These are phyloP conservation scores for Canavalia gladiata DNA, from an alignment of 306 rosid genomes.

Conservation along the genomic window DNA sequence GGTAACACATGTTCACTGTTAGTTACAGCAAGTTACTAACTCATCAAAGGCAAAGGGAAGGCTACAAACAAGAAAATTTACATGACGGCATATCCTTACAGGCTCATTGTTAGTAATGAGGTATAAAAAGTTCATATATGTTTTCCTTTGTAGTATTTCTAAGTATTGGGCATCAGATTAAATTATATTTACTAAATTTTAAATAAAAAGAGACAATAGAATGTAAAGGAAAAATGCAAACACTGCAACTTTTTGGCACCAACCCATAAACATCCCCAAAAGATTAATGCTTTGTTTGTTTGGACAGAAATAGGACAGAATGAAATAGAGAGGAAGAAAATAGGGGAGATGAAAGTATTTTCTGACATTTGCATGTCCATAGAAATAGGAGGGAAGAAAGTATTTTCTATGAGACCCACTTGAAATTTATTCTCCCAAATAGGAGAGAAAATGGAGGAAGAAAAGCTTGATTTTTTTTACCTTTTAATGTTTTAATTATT, in stretches of 20 bases:
- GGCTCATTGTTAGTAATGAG: neutral
- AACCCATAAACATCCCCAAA: constrained; percentile 24
- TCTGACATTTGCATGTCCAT: too few species aligned
- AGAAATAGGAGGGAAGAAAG: too few species aligned
- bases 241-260: neutral
- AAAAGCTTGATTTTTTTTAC: too few species aligned
- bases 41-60: constrained; percentile 29
- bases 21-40: constrained; percentile 14
- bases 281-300: neutral
- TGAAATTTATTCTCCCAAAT: too few species aligned
- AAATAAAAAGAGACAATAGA: constrained; percentile 6
- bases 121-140: neutral
- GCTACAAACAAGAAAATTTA: constrained; percentile 21
- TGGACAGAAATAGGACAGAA: too few species aligned
- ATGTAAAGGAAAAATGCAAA: constrained; percentile 28
- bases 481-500: too few species aligned
- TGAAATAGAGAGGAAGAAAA: too few species aligned
- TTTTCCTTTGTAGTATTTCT: neutral
- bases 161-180: constrained; percentile 28
- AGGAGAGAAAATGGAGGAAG: too few species aligned
- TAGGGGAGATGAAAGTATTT: too few species aligned
- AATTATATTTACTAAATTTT: constrained; percentile 8
- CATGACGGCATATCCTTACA: constrained; percentile 10
- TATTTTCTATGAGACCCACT: too few species aligned
- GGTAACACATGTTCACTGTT: constrained; percentile 8